These are phyloP conservation scores for Parasitella parasitica DNA, from an alignment of 371 early-diverging fungal genomes.

Conservation along the genomic window DNA sequence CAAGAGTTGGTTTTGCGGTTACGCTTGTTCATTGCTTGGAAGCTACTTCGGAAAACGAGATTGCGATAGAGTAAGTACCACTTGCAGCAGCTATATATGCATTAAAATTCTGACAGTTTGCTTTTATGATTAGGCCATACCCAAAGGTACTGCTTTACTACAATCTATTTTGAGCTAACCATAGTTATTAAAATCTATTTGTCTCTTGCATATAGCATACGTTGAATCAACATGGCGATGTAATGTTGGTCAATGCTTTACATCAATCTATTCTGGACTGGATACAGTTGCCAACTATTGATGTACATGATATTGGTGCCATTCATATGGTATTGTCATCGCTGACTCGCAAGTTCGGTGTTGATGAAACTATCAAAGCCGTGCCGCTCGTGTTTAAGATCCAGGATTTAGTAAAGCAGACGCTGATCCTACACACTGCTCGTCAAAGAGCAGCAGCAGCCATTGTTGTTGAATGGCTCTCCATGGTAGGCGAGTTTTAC, in stretches of 20 bases:
- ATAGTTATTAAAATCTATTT: not conserved
- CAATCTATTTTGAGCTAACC: no score
- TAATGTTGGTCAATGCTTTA: conserved; percentile 50
- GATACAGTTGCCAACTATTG: conserved; percentile 45
- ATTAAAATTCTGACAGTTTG: no score
- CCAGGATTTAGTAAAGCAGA: conserved; percentile 44
- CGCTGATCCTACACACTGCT: conserved; percentile 31
- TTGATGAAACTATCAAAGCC: conserved; percentile 61
- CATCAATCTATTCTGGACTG: conserved; percentile 62
- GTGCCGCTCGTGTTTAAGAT: conserved; percentile 67
- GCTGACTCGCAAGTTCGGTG: conserved; percentile 53
- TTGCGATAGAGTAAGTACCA: conserved; percentile 30
- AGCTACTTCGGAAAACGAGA: conserved; percentile 31
- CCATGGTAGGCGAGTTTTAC: conserved; percentile 39
- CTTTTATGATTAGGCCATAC: conserved; percentile 35
- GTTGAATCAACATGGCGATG: conserved; percentile 40
- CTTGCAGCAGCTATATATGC: not conserved
- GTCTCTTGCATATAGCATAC: conserved; percentile 14
- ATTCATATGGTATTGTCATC: conserved; percentile 55
- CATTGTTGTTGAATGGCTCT: conserved; percentile 56
- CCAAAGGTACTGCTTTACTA: conserved; percentile 31
- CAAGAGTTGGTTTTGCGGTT: conserved; percentile 35
- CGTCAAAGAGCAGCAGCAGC: conserved; percentile 62
- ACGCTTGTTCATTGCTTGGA: conserved; percentile 38
- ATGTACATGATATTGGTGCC: conserved; percentile 60